Conservation (phyloP, 2,329 filamentous ascomycete genomes). For the Aspergillus tamarii region DNA sequence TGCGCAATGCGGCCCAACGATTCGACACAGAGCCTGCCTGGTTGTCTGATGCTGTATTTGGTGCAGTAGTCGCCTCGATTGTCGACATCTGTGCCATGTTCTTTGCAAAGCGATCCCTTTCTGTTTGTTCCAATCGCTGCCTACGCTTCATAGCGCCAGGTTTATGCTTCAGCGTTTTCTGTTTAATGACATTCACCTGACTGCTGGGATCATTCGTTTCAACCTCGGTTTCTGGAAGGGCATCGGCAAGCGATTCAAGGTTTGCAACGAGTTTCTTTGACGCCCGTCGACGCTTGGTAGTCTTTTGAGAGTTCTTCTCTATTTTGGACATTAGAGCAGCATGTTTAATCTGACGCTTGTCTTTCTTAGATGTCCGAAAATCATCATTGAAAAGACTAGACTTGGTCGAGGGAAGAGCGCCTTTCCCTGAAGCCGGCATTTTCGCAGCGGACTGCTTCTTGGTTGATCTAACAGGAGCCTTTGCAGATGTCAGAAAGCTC, state of each 20-base stretch:
- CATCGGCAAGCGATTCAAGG: slow-evolving; percentile 76
- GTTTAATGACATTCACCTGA: slow-evolving; percentile 70
- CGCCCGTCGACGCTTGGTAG: slow-evolving; percentile 67
- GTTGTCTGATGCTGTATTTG: slow-evolving; percentile 18
- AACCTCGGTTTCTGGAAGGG: slow-evolving; percentile 67
- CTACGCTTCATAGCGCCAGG: slow-evolving; percentile 83
- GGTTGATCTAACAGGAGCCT: slow-evolving; percentile 34
- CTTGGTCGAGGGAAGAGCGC: slow-evolving; percentile 22
- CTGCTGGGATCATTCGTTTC: slow-evolving; percentile 50
- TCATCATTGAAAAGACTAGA: slow-evolving; percentile 34
- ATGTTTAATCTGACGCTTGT: slow-evolving; percentile 82
- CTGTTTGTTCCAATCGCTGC: slow-evolving; percentile 75
- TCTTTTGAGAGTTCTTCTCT: slow-evolving; percentile 61
- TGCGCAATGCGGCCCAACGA: slow-evolving; percentile 79
- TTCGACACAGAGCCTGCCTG: slow-evolving; percentile 51
- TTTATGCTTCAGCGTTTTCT: slow-evolving; percentile 73
- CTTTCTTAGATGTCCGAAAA: slow-evolving; percentile 75
- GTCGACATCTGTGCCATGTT: slow-evolving; percentile 76
- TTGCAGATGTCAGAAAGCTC: neutral
- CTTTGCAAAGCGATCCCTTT: slow-evolving; percentile 80
- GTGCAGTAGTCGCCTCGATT: slow-evolving; percentile 36
- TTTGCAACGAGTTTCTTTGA: slow-evolving; percentile 78
- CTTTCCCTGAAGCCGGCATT: slow-evolving; percentile 22
- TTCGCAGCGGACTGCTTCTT: slow-evolving; percentile 21
- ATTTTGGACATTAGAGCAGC: slow-evolving; percentile 78